Base-by-base conservation (phyloP, 2,329 filamentous ascomycete genomes). In the Diaporthe sp. region DNA sequence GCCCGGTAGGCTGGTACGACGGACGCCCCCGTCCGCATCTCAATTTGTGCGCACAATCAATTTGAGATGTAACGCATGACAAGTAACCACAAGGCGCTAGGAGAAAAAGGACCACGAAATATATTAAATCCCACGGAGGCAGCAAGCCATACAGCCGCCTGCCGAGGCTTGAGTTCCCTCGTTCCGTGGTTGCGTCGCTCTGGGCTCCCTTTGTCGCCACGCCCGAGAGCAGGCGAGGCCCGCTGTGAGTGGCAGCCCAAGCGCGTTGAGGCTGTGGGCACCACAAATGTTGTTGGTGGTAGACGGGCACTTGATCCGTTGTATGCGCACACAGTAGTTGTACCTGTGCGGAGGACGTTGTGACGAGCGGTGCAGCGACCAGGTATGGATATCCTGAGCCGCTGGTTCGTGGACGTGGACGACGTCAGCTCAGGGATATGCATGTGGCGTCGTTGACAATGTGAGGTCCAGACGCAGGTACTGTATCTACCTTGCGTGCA, bases 1-100 rank as follows among this genome's bases (percentile, higher is more conserved):
- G 47, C 71, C 47, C 71, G 58, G 60, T 34, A 22, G 47, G 49
- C 31, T 51, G 70, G 71, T 31, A 34, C 47, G 10, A 65, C 71
- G 71, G 71, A 73, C n/a, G 71, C 37, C 47, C 47, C 47, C 47
- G 71, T 73, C 71, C 71, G 71, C 71, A 57, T 57, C 71, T 65
- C 71, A 55, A 73, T 73, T 65, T 44, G 71, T 65, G 49, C 49
- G 34, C 31, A 15, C 17, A 31, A 63, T 72, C 58, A 31, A 73
- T 55, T 51, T 55, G 71, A 28, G 37, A 65, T 53, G 71, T 25
- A 55, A 55, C 55, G 71, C 58, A 31, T 65, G 58, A 65, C n/a
- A 55, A 34, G 42, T 7, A 31, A 42, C 44, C 28, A 44, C n/a
- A 34, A 34, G 39, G 22, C 58, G 31, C 71, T 55, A 55, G 60